Evolutionary conservation across 306 rosid genomes (phyloP).

Genomic region (Rosa rugosa): DNA sequence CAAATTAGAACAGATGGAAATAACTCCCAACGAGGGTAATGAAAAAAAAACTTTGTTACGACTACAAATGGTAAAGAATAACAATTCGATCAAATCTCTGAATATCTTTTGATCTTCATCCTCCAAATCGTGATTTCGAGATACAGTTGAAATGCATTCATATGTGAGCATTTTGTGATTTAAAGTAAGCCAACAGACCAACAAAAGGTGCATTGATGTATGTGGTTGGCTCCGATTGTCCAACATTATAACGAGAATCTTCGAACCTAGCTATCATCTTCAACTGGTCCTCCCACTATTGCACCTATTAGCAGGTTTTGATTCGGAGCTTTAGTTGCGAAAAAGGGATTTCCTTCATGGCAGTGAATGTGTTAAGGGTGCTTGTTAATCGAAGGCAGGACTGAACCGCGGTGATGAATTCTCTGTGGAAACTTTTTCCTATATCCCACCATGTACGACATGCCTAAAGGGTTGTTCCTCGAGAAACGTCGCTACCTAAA

Average conservation of each 20-base stretch:
- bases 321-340: not conserved
- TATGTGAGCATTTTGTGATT: too few species aligned
- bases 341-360: not conserved
- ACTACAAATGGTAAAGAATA: too few species aligned
- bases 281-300: not conserved
- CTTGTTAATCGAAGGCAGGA: not conserved
- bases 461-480: not conserved
- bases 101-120: too few species aligned
- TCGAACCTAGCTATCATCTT: not conserved
- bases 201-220: not conserved
- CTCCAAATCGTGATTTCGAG: too few species aligned
- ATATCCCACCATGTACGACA: conserved; percentile 2
- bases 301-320: not conserved
- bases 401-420: not conserved
- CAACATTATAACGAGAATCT: not conserved
- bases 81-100: too few species aligned
- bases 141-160: too few species aligned
- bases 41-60: too few species aligned
- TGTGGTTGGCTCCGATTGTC: not conserved
- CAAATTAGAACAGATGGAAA: too few species aligned
- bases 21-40: too few species aligned
- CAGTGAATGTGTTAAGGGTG: not conserved
- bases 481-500: too few species aligned
- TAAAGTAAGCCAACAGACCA: too few species aligned
- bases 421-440: not conserved